Conservation (phyloP, 768 basidiomycete genomes). For the Suillus tomentosus region DNA sequence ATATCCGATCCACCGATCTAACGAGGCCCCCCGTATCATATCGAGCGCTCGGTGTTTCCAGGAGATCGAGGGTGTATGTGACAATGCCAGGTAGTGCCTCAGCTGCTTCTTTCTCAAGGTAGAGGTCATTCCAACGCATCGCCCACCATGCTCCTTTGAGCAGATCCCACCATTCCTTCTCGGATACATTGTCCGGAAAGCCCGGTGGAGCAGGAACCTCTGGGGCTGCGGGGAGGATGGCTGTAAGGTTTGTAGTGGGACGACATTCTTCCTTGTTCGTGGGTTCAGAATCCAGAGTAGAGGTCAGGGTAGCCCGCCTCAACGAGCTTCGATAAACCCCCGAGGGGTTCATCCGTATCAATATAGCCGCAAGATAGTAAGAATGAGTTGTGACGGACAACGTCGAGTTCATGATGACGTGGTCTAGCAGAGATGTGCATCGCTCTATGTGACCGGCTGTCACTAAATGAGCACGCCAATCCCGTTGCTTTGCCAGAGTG, state of each 20-base stretch:
- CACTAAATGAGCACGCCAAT: background rate
- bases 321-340: too few species aligned
- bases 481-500: background rate
- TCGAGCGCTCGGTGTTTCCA: background rate
- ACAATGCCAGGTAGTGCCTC: background rate
- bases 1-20: background rate
- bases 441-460: background rate
- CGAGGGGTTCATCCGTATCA: background rate
- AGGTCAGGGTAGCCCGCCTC: background rate
- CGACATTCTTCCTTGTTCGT: background rate
- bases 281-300: background rate
- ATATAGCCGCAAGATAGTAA: background rate
- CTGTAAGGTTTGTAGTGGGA: background rate
- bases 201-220: background rate
- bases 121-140: background rate
- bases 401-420: background rate
- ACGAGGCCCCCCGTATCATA: background rate
- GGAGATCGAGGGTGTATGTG: too few species aligned
- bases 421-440: conserved; percentile 4
- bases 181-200: background rate
- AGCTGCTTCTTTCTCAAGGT: background rate
- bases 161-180: background rate
- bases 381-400: background rate
- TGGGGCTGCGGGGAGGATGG: background rate
- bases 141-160: conserved; percentile 9